These are phyloP conservation scores for Scedosporium dehoogii DNA, from an alignment of 2,329 filamentous ascomycete species.

Conservation along the genomic window DNA sequence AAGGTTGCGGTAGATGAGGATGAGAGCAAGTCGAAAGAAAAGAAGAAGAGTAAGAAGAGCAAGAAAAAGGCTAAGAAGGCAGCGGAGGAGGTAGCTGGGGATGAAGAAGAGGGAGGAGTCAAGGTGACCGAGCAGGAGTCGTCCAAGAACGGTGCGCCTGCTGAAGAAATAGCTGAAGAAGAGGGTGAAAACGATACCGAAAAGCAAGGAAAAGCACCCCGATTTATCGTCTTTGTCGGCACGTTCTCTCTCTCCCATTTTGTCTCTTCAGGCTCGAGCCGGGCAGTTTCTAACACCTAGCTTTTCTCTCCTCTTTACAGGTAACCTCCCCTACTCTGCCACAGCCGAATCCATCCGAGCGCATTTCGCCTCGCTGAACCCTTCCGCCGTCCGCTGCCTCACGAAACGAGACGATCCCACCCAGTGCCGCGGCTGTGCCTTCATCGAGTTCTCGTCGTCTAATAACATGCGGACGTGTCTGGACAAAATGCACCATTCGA, in stretches of 20 bases:
- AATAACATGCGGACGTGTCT: constrained; percentile 90
- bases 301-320: constrained; percentile 31
- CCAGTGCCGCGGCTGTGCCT: constrained; percentile 68
- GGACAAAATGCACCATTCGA: constrained; percentile 79
- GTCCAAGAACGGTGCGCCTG: constrained; percentile 7
- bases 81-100: constrained; percentile 9
- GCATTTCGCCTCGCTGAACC: constrained; percentile 71
- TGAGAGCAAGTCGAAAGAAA: constrained; percentile 18
- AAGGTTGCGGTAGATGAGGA: background rate
- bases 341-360: constrained; percentile 57
- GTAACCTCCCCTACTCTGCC: constrained; percentile 82
- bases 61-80: constrained; percentile 22
- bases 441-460: constrained; percentile 80
- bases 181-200: constrained; percentile 14
- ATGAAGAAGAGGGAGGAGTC: constrained; percentile 10
- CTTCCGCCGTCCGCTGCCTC: constrained; percentile 61
- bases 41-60: constrained; percentile 21
- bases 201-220: constrained; percentile 27
- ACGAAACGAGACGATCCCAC: constrained; percentile 53
- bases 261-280: constrained; percentile 10
- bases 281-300: constrained; percentile 19
- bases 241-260: constrained; percentile 15
- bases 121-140: constrained; percentile 9
- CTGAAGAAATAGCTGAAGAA: constrained; percentile 17
- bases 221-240: constrained; percentile 74